Evolutionary conservation across 306 rosid genomes (phyloP), one percentile per base, ranked within the genome.

Genomic region (Prunus mira): DNA sequence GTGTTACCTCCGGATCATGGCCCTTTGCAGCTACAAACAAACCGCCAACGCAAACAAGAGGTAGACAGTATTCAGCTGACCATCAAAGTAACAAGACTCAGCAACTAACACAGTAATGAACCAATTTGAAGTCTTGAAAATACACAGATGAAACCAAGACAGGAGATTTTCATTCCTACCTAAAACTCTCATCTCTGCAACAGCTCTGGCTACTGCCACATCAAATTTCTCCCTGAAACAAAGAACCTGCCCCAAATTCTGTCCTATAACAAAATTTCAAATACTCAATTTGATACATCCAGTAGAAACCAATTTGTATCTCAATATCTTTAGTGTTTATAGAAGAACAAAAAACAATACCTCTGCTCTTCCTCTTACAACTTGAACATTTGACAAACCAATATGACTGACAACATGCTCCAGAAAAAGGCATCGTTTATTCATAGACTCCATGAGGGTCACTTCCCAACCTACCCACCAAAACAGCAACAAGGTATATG

Each of bases 281-380:
- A 73, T 12, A 3, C 73, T 72, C 54, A 54, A 56, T 30, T 9
- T 15, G 3, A 65, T 13, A 24, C 8, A 38, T 51, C 27, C 43
- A 38, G 9, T 10, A 24, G 18, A 27, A 45, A 52, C 62, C 14
- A 76, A 66, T 6, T 14, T 28, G 12, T 22, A 46, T 20, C 49
- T 3, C 2, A 12, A 38, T 38, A 38, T 38, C 43, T 38, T 7
- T 6, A 7, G 43, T 38, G 43, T 38, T 38, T 38, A 38, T 7
- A 6, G 10, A 13, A 19, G 66, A 5, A 47, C 4, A 24, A 2
- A 14, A 7, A 25, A 45, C 27, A 60, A 22, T 87, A 94, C 97
- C 97, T 95, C 97, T 6, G 97, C 98, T 82, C 98, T 88, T 83
- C 97, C 97, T 83, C 97, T 87, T 45, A 92, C 85, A 76, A 95